These are phyloP conservation scores for Acanthamoeba healyi DNA, from an alignment of 208 protist species.

Conservation along the genomic window DNA sequence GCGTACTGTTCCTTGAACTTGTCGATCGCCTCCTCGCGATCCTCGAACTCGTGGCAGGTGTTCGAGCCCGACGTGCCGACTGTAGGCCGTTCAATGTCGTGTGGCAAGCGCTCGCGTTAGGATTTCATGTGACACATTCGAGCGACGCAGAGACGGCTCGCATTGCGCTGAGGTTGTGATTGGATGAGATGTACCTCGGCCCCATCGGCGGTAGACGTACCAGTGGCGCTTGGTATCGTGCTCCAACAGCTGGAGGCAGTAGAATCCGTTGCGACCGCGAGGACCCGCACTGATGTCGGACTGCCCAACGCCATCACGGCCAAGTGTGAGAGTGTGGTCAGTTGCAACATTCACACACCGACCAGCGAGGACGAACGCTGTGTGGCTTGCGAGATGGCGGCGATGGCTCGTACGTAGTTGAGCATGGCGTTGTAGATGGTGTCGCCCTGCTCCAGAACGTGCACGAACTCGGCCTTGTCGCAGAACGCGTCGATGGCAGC, in stretches of 20 bases:
- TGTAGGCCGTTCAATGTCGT: neutral
- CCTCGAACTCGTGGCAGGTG: neutral
- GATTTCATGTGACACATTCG: no score
- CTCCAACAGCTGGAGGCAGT: conserved; percentile 41
- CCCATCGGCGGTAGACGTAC: conserved; percentile 8
- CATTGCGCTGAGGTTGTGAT: no score
- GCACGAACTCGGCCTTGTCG: conserved; percentile 39
- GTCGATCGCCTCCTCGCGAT: neutral
- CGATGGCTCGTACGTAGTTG: conserved; percentile 30
- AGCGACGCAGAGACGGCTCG: no score
- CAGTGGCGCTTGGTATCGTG: neutral
- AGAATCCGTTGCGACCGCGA: conserved; percentile 5
- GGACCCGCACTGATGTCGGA: neutral
- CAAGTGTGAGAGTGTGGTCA: no score
- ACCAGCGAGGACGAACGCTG: neutral
- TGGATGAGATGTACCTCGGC: neutral
- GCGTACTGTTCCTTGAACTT: neutral
- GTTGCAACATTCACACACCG: no score
- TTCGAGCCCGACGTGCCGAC: conserved; percentile 18
- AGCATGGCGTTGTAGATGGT: conserved; percentile 60
- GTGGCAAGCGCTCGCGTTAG: no score
- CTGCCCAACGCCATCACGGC: no score
- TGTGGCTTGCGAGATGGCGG: no score
- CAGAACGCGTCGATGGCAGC: conserved; percentile 31
- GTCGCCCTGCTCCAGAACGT: conserved; percentile 32